A percentile compares a stretch with the other conserved stretches of the same genome.
phyloP scores from a whole-genome alignment of 495 filamentous ascomycete species.

The Neurospora intermedia region DNA sequence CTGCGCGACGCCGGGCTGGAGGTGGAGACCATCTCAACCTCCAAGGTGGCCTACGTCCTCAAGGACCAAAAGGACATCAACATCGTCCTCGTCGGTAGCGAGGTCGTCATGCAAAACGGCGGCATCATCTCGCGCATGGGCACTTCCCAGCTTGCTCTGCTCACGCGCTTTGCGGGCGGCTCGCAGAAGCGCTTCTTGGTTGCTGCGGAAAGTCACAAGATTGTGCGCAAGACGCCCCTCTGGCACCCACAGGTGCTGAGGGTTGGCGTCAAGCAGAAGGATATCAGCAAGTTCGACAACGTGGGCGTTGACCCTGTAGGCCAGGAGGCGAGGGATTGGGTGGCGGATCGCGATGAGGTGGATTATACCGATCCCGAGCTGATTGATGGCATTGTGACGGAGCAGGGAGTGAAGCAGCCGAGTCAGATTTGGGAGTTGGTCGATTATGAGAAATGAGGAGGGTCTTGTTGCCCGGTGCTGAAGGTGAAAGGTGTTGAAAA shows the following conservation, averaged over 20 bases:
- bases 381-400: slow-evolving; percentile 23
- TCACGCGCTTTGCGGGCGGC: slow-evolving; percentile 59
- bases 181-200: slow-evolving; percentile 69
- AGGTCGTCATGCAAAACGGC: slow-evolving; percentile 88
- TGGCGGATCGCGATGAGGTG: slow-evolving; percentile 39
- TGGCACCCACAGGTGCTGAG: slow-evolving; percentile 15
- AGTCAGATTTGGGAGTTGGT: slow-evolving; percentile 26
- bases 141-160: slow-evolving; percentile 77
- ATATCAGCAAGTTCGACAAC: slow-evolving; percentile 54
- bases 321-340: slow-evolving; percentile 16
- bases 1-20: slow-evolving; percentile 64
- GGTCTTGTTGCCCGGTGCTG: background rate
- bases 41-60: slow-evolving; percentile 77
- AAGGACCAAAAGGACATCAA: slow-evolving; percentile 53
- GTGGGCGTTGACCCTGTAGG: slow-evolving; percentile 32
- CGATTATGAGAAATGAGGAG: slow-evolving; percentile 18
- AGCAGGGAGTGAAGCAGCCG: slow-evolving; percentile 33
- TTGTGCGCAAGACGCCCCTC: slow-evolving; percentile 21
- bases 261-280: slow-evolving; percentile 51
- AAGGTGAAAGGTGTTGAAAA: background rate
- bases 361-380: slow-evolving; percentile 62
- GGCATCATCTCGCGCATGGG: slow-evolving; percentile 85
- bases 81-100: slow-evolving; percentile 83
- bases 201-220: slow-evolving; percentile 86
- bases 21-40: slow-evolving; percentile 67